Evolutionary conservation across 2,329 filamentous ascomycete species (phyloP).

Genomic region (Xylaria sp.): DNA sequence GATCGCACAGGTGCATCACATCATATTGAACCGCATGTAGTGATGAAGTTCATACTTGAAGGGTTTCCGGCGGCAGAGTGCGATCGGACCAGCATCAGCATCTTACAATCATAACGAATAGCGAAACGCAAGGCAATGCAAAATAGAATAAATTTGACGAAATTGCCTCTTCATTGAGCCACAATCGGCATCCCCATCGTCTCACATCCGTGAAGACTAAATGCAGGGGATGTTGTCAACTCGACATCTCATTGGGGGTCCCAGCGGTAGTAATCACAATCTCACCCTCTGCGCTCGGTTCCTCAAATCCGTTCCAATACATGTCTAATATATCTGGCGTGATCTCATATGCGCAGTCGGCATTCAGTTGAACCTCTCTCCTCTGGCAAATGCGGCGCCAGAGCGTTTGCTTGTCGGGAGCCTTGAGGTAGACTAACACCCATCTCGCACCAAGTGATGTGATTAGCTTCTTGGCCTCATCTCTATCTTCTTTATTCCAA

Average conservation of each 20-base stretch:
- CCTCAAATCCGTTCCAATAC: constrained; percentile 44
- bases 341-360: constrained; percentile 40
- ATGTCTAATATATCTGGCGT: constrained; percentile 39
- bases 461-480: constrained; percentile 46
- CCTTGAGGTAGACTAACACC: constrained; percentile 48
- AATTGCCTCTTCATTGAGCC: not conserved
- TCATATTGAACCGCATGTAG: not conserved
- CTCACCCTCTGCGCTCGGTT: constrained; percentile 39
- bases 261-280: constrained; percentile 37
- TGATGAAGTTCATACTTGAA: not conserved
- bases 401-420: constrained; percentile 44
- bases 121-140: not conserved
- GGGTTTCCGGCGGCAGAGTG: not conserved
- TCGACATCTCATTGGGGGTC: not conserved
- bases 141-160: not conserved
- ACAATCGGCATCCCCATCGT: not conserved
- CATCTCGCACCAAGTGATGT: constrained; percentile 44
- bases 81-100: not conserved
- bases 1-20: not conserved
- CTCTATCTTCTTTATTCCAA: constrained; percentile 48
- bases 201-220: not conserved
- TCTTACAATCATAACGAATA: not conserved
- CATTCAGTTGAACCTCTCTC: constrained; percentile 46
- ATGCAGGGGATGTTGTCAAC: not conserved
- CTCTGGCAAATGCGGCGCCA: constrained; percentile 49